Percentiles rank a stretch among this genome's conserved stretches.
phyloP scores from a whole-genome alignment of 768 basidiomycete species.

The Amanita inopinata region DNA sequence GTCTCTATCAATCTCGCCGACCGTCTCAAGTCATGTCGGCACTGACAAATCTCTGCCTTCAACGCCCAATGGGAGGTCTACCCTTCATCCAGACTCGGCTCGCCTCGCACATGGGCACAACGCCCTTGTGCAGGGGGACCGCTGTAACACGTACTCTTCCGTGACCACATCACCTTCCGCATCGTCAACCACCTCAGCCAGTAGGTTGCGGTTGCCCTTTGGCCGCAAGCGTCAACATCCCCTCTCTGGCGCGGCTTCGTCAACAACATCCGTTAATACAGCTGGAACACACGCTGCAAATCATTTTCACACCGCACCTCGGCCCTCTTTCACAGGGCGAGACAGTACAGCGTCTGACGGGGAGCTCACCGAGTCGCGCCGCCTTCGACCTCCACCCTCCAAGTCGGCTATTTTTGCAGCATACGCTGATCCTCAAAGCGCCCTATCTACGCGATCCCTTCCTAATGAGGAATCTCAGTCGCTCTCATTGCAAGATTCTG shows the following conservation, averaged over 20 bases:
- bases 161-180: slow-evolving; percentile 14
- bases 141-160: slow-evolving; percentile 17
- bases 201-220: slow-evolving; percentile 30
- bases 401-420: slow-evolving; percentile 57
- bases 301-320: slow-evolving; percentile 7
- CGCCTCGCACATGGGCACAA: slow-evolving; percentile 3
- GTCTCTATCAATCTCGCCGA: background rate
- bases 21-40: background rate
- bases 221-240: slow-evolving; percentile 18
- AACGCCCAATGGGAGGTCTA: background rate
- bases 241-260: background rate
- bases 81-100: background rate
- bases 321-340: slow-evolving; percentile 22
- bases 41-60: background rate
- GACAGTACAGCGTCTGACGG: slow-evolving; percentile 35
- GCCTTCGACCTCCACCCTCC: slow-evolving; percentile 47
- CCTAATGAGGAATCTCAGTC: slow-evolving; percentile 26
- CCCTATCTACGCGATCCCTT: slow-evolving; percentile 56
- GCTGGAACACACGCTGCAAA: background rate
- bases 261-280: slow-evolving; percentile 5
- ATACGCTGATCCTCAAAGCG: slow-evolving; percentile 40
- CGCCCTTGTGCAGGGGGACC: slow-evolving; percentile 15
- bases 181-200: slow-evolving; percentile 15
- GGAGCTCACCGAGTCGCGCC: slow-evolving; percentile 30
- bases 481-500: slow-evolving; percentile 23